These are phyloP conservation scores for Pilasporangium apinafurcum DNA, from an alignment of 352 stramenopile species.

Conservation along the genomic window DNA sequence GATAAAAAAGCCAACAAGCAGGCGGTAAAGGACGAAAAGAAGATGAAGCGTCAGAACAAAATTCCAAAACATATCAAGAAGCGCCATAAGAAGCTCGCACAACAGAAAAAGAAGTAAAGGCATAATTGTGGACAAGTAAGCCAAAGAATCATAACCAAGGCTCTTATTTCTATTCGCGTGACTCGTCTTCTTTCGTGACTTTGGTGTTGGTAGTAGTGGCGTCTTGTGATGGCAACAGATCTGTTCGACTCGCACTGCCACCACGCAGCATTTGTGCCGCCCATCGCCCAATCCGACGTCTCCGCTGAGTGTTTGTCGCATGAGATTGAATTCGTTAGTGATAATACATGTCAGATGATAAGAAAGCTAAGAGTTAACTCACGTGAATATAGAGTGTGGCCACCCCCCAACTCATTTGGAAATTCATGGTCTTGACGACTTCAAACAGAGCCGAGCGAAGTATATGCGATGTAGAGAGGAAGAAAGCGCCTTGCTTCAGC, in stretches of 20 bases:
- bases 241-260: slow-evolving; percentile 60
- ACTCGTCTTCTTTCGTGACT: too few relatives aligned
- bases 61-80: slow-evolving; percentile 99
- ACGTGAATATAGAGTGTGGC: slow-evolving; percentile 84
- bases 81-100: slow-evolving; percentile 93
- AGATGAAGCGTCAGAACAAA: slow-evolving; percentile 93
- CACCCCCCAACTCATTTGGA: slow-evolving; percentile 80
- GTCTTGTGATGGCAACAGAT: slow-evolving; percentile 50
- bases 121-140: too few relatives aligned
- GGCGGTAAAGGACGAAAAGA: slow-evolving; percentile 91
- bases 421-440: slow-evolving; percentile 66
- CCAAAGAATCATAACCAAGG: too few relatives aligned
- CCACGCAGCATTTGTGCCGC: slow-evolving; percentile 80
- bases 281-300: slow-evolving; percentile 80
- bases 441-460: slow-evolving; percentile 76
- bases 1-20: slow-evolving; percentile 95
- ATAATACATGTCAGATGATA: not conserved
- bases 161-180: too few relatives aligned
- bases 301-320: slow-evolving; percentile 46
- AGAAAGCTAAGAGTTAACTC: slow-evolving; percentile 11
- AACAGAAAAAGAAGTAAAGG: slow-evolving; percentile 86
- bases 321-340: slow-evolving; percentile 2
- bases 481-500: slow-evolving; percentile 81
- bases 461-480: slow-evolving; percentile 79
- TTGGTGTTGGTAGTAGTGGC: not conserved